A percentile compares a stretch with the other conserved stretches of the same genome.
These are phyloP conservation scores for Nemania sp. DNA, from an alignment of 2,329 filamentous ascomycete genomes.

Conservation along the genomic window DNA sequence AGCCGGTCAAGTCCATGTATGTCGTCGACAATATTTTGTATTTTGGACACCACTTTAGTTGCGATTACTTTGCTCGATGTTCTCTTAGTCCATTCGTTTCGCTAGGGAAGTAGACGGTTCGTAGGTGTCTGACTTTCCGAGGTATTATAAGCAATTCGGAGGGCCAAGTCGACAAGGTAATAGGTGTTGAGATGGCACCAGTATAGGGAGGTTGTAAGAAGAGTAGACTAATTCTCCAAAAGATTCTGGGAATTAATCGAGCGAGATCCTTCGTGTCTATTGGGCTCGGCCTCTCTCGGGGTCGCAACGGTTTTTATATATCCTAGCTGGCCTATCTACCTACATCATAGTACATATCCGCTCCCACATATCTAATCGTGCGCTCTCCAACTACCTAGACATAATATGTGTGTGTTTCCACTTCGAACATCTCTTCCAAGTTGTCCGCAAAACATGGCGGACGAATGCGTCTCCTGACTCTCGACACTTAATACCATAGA, in stretches of 20 bases:
- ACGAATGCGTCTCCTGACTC: slow-evolving; percentile 51
- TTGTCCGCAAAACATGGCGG: slow-evolving; percentile 38
- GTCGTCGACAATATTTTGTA: neutral
- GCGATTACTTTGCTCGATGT: slow-evolving; percentile 5
- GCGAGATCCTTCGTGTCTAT: slow-evolving; percentile 40
- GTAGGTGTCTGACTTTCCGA: neutral
- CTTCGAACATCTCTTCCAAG: slow-evolving; percentile 37
- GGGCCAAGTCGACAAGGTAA: neutral
- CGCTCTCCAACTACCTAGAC: slow-evolving; percentile 36
- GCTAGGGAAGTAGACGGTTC: neutral
- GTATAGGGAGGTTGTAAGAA: neutral
- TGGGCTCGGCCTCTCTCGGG: slow-evolving; percentile 17
- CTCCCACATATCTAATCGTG: slow-evolving; percentile 40
- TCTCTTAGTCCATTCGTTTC: slow-evolving; percentile 1
- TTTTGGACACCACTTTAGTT: neutral
- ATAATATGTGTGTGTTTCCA: slow-evolving; percentile 40
- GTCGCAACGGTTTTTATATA: slow-evolving; percentile 35
- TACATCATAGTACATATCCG: slow-evolving; percentile 18
- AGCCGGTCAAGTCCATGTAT: slow-evolving; percentile 4
- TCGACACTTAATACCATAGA: slow-evolving; percentile 40
- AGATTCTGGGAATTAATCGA: slow-evolving; percentile 10
- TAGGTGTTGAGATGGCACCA: neutral
- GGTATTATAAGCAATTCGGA: neutral
- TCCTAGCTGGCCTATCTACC: slow-evolving; percentile 13
- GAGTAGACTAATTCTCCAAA: neutral